Base-by-base conservation (phyloP, 805 yeast species). In the Saccharomyces kudriavzevii region DNA sequence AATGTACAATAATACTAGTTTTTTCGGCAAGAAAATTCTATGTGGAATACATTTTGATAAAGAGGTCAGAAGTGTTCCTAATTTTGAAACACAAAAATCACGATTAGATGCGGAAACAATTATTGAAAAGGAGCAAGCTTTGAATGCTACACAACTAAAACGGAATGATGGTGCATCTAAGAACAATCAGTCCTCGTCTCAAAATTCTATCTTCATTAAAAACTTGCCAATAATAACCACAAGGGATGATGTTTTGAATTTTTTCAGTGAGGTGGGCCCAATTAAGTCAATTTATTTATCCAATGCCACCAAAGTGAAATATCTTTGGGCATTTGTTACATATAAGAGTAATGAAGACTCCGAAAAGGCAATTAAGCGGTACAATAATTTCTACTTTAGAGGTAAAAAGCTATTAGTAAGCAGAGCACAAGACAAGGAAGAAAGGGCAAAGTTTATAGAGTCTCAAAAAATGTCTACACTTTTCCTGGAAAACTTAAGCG, bases 41-140 rank as follows among this genome's bases (percentile, higher is more conserved):
- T 74, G 76, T 57, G 70, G 74, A 0, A 62, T 74, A 49, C 78
- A 74, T 58, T 66, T 71, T 48, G 72, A 64, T 47, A 63, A 59
- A 48, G 61, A 58, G 24, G 55, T 63, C 29, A 59, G 67, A 52
- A 62, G 57, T 45, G 58, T 57, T 29, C 67, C 66, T 3, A 64
- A 63, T 26, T 64, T 64, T 53, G 64, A 57, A 48, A 60, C 52
- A 50, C 54, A 61, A 51, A 58, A 56, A 40, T 49, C 56, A 9
- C 54, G 54, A 14, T 47, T 61, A 26, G 59, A 60, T 28, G 52
- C 54, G 17, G 27, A 57, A 48, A 57, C 54, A n/a, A 40, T 58
- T 2, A 50, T 54, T 10, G 58, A 58, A 43, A 59, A 58, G 14
- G 49, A 47, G 26, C 47, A 11, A 45, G 6, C 20, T 13, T 28